Base-by-base conservation (phyloP, 2,329 filamentous ascomycete species). In the Calycina herbarum region DNA sequence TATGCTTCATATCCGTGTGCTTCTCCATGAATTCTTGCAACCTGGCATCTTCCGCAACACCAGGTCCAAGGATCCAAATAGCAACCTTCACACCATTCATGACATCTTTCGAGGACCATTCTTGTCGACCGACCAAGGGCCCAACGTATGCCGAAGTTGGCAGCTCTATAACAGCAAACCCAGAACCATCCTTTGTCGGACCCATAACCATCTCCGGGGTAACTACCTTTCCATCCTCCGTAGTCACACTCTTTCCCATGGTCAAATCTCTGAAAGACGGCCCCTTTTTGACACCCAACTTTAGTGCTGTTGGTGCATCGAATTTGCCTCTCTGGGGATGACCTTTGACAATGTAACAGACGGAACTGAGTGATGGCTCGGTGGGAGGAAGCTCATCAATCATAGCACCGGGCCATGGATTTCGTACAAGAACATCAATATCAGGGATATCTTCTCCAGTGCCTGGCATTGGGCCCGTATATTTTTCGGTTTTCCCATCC, bases 151-250 rank as follows among this genome's bases (percentile, higher is more conserved):
- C 85, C 0, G 76, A 68, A 15, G 88, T 85, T 0, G 93, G 92
- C 7, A 99, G 77, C 71, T 98, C 94, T 51, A 96, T 81, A 7
- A 99, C 82, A 8, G 91, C 90, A 69, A 97, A 82, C 2, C 92
- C 94, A 64, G 83, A 85, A 11, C 93, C 93, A 5, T 85, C 82
- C 64, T 87, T 83, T 2, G 83, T 78, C 11, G 88, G 81, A 1
- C 85, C 92, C 61, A 99, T 75, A 1, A 98, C 93, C 89, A 96
- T 95, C 0, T 95, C 91, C 1, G 94, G 90, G 0, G 89, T 95
- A 35, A 99, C 86, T 0, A 83, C 84, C 6, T 81, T 82, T 4
- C 92, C 93, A 71, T 89, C 84, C 15, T 82, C 79, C 29, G 86
- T 87, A 62, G 81, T 78, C 1, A 95, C 87, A 59, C 77, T 87